A percentile compares a stretch with the other conserved stretches of the same genome.
These are phyloP conservation scores for Pseudogymnoascus sp. DNA, from an alignment of 2,329 filamentous ascomycete genomes.

Conservation along the genomic window DNA sequence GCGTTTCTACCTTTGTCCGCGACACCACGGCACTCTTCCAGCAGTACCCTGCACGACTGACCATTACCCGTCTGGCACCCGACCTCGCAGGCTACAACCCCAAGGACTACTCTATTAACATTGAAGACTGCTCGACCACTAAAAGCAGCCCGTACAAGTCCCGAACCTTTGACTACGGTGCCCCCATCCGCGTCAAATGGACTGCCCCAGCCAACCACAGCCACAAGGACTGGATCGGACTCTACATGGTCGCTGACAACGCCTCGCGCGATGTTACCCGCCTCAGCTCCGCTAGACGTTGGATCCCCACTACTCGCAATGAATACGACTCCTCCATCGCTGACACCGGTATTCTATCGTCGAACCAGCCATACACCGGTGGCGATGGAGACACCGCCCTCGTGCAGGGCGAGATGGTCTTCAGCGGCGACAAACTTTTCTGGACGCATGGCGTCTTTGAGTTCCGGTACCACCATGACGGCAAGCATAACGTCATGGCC, in stretches of 20 bases:
- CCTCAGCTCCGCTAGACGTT: slow-evolving; percentile 78
- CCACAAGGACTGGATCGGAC: slow-evolving; percentile 88
- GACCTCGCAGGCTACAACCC: slow-evolving; percentile 75
- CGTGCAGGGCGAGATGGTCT: slow-evolving; percentile 74
- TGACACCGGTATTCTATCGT: slow-evolving; percentile 68
- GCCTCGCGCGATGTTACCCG: slow-evolving; percentile 75
- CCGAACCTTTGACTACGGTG: slow-evolving; percentile 77
- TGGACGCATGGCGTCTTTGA: slow-evolving; percentile 97
- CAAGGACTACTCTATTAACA: slow-evolving; percentile 69
- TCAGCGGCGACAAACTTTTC: slow-evolving; percentile 89
- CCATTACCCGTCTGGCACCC: slow-evolving; percentile 69
- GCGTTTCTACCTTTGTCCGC: slow-evolving; percentile 78
- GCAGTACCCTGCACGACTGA: slow-evolving; percentile 78
- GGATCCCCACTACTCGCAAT: slow-evolving; percentile 73
- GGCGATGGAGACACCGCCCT: slow-evolving; percentile 40
- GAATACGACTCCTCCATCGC: slow-evolving; percentile 68
- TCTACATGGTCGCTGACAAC: slow-evolving; percentile 96
- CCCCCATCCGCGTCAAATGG: slow-evolving; percentile 86
- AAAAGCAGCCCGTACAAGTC: slow-evolving; percentile 50
- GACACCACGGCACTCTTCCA: slow-evolving; percentile 86
- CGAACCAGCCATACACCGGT: slow-evolving; percentile 52
- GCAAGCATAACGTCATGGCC: slow-evolving; percentile 86
- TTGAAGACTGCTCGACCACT: slow-evolving; percentile 55
- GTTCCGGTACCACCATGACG: slow-evolving; percentile 92
- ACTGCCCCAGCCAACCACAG: slow-evolving; percentile 79